Evolutionary conservation across 2,329 filamentous ascomycete species (phyloP).

Genomic region (Aotearoamyces nothofagi): DNA sequence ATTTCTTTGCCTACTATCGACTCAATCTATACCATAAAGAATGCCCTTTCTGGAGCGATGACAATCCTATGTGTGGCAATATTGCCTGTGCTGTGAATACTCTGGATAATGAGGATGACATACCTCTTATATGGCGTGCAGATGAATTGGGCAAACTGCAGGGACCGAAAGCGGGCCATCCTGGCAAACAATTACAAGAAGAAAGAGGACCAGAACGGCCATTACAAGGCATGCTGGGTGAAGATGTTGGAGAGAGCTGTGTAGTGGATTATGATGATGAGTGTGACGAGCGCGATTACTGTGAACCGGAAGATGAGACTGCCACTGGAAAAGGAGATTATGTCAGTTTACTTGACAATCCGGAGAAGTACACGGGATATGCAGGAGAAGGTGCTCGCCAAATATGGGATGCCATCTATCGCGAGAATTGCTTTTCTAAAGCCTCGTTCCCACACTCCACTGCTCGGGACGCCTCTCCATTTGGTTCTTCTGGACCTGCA

Average conservation of each 20-base stretch:
- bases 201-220: slow-evolving; percentile 56
- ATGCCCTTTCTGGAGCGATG: slow-evolving; percentile 94
- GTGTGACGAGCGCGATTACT: slow-evolving; percentile 93
- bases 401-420: slow-evolving; percentile 94
- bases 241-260: slow-evolving; percentile 83
- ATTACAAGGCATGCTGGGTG: slow-evolving; percentile 68
- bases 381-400: slow-evolving; percentile 69
- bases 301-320: slow-evolving; percentile 87
- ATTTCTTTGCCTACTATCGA: slow-evolving; percentile 97
- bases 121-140: slow-evolving; percentile 81
- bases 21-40: slow-evolving; percentile 87
- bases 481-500: slow-evolving; percentile 23
- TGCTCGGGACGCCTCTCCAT: slow-evolving; percentile 29
- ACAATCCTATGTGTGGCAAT: slow-evolving; percentile 89
- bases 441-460: slow-evolving; percentile 47
- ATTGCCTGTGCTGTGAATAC: slow-evolving; percentile 93
- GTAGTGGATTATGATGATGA: slow-evolving; percentile 96
- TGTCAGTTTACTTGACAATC: slow-evolving; percentile 84
- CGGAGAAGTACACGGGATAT: slow-evolving; percentile 92
- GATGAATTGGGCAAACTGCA: slow-evolving; percentile 85
- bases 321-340: slow-evolving; percentile 83
- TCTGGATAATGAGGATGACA: slow-evolving; percentile 86
- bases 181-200: slow-evolving; percentile 56
- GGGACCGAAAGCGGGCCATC: slow-evolving; percentile 82
- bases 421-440: slow-evolving; percentile 86